A percentile compares a stretch with the other conserved stretches of the same genome.
Evolutionary conservation across 106 monocot genomes (phyloP).

Genomic region (Acorus gramineus): DNA sequence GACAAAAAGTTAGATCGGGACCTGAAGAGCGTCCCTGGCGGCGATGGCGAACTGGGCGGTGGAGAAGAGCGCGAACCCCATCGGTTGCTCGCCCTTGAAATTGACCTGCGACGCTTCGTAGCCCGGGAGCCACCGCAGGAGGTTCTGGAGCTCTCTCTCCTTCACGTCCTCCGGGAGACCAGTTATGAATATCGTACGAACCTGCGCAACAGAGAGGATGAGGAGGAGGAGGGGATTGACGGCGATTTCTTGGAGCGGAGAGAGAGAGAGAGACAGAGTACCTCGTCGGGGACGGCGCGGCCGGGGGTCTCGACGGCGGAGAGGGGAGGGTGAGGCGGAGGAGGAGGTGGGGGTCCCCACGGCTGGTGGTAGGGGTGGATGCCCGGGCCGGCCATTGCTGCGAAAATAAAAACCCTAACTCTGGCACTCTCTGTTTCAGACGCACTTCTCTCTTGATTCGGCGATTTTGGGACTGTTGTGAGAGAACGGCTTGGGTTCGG

Average conservation of each 20-base stretch:
- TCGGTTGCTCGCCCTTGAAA: conserved; percentile 75
- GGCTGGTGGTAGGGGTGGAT: conserved; percentile 77
- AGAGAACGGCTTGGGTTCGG: no score
- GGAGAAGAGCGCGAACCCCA: conserved; percentile 96
- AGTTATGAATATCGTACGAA: conserved; percentile 82
- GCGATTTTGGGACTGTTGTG: no score
- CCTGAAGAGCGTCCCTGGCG: conserved; percentile 81
- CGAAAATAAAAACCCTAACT: conserved; percentile 26
- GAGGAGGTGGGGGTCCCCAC: conserved; percentile 24
- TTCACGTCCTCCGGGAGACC: conserved; percentile 91
- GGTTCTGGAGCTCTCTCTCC: conserved; percentile 94
- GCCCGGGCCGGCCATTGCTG: conserved; percentile 52
- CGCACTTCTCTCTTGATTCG: no score
- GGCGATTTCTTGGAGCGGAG: neutral
- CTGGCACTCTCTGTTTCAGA: no score
- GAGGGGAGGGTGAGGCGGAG: conserved; percentile 15
- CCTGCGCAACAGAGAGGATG: conserved; percentile 17
- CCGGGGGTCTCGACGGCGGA: conserved; percentile 43
- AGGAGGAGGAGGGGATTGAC: neutral
- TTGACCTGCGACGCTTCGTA: conserved; percentile 89
- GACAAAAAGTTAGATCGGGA: conserved; percentile 1
- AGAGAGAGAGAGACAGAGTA: neutral
- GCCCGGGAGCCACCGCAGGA: conserved; percentile 91
- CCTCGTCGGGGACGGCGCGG: conserved; percentile 32
- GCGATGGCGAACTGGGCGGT: conserved; percentile 58